Conservation (phyloP, 176 grass and related monocot genomes). For the Cenchrus americanus region DNA sequence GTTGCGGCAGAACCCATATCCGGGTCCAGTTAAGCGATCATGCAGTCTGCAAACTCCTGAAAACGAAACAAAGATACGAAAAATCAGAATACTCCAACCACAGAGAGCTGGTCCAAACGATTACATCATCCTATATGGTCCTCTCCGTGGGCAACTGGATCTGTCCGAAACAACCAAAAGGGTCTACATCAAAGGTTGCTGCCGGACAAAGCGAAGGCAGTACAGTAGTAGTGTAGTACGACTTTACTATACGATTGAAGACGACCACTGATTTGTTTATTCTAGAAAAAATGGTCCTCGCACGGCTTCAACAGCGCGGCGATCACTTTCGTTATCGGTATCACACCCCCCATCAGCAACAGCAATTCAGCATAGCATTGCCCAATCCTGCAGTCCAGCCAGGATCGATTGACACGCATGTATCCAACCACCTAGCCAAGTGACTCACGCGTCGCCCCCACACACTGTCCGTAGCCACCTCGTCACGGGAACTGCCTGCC, state of each 20-base stretch:
- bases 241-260: background rate
- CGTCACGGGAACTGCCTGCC: background rate
- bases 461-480: conserved; percentile 16
- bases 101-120: background rate
- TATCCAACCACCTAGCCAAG: background rate
- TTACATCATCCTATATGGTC: background rate
- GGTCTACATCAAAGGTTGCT: conserved; percentile 1
- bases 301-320: background rate
- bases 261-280: background rate
- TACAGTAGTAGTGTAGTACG: background rate
- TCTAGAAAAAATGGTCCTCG: background rate
- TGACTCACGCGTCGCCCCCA: background rate
- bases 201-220: background rate
- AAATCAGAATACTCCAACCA: background rate
- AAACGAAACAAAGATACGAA: background rate
- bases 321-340: background rate
- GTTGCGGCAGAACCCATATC: conserved; percentile 41
- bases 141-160: background rate
- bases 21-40: background rate
- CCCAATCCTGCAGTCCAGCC: background rate
- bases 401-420: background rate
- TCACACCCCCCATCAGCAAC: conserved; percentile 8
- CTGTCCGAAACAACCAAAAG: background rate
- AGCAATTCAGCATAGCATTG: too few species aligned
- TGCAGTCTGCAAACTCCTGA: background rate